Evolutionary conservation across 1,284 basidiomycete genomes (phyloP).

Genomic region (Cryptococcus sp.): DNA sequence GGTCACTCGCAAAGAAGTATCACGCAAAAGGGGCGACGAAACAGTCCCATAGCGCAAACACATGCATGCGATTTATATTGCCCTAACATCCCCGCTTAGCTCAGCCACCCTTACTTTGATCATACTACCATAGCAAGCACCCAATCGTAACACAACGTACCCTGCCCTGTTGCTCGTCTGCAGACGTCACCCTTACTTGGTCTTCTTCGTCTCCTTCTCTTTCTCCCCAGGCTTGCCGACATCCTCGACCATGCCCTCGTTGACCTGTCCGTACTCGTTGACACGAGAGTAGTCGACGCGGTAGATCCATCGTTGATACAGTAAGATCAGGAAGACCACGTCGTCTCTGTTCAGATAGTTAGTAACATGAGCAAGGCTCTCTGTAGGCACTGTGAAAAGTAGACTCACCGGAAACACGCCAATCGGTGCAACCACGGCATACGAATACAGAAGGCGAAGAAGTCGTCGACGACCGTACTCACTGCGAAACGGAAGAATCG

Average conservation of each 20-base stretch:
- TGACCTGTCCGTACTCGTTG: constrained; percentile 93
- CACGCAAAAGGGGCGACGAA: too few relatives aligned
- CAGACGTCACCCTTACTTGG: constrained; percentile 30
- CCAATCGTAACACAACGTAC: neutral
- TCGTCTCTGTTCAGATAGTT: constrained; percentile 65
- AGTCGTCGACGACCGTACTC: constrained; percentile 73
- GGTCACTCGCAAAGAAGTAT: too few relatives aligned
- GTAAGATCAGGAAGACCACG: constrained; percentile 67
- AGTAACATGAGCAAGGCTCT: neutral
- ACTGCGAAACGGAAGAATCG: constrained; percentile 16
- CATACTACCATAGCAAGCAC: too few relatives aligned
- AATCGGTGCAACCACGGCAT: constrained; percentile 87
- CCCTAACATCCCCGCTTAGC: too few relatives aligned
- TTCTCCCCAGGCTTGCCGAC: constrained; percentile 28
- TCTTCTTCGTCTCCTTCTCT: constrained; percentile 42
- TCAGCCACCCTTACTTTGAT: too few relatives aligned
- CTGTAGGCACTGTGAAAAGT: neutral
- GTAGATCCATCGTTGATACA: constrained; percentile 79
- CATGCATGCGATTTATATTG: too few relatives aligned
- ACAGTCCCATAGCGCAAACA: too few relatives aligned
- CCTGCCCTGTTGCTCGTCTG: neutral
- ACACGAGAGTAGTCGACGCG: constrained; percentile 87
- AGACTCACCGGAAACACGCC: constrained; percentile 50
- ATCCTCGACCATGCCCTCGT: constrained; percentile 46
- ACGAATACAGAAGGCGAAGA: constrained; percentile 86